These are phyloP conservation scores for thale cress (Arabidopsis thaliana) DNA, from an alignment of 345 rosid genomes.

Conservation along the genomic window DNA sequence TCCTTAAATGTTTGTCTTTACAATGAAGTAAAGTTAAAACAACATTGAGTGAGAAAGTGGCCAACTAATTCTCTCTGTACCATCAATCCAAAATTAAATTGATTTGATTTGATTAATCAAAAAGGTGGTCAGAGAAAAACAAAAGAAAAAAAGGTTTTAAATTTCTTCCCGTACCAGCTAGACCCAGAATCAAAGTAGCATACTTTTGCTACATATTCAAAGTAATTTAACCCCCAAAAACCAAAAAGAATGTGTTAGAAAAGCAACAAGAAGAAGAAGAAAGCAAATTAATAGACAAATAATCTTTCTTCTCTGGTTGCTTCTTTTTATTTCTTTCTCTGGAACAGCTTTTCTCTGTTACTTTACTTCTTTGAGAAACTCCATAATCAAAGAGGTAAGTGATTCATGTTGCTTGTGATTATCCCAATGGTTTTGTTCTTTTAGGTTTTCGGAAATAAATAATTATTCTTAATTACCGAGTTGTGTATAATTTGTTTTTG, in stretches of 20 bases:
- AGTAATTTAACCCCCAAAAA: conserved; percentile 11
- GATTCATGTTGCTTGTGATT: conserved; percentile 26
- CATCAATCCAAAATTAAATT: conserved; percentile 19
- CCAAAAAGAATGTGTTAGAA: conserved; percentile 15
- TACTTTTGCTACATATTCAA: conserved; percentile 40
- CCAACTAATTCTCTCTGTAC: conserved; percentile 52
- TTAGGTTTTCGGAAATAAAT: neutral
- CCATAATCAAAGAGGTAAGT: conserved; percentile 25
- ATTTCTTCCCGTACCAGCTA: conserved; percentile 41
- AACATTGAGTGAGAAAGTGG: conserved; percentile 60
- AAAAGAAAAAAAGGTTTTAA: conserved; percentile 25
- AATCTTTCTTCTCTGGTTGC: conserved; percentile 34
- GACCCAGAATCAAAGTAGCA: conserved; percentile 40
- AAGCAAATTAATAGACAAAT: neutral
- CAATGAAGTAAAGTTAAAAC: conserved; percentile 44
- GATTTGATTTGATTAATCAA: conserved; percentile 31
- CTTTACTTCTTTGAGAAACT: conserved; percentile 28
- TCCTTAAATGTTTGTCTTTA: conserved; percentile 40
- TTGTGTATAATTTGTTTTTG: neutral
- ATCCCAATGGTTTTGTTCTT: neutral
- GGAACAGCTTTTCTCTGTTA: conserved; percentile 34
- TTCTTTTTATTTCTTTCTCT: conserved; percentile 23
- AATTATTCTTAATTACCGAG: neutral
- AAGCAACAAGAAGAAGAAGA: conserved; percentile 30
- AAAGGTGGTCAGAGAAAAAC: conserved; percentile 39